Evolutionary conservation across 106 monocot species (phyloP), one percentile per base, ranked within the genome.

Genomic region (Dendrobium chrysotoxum): DNA sequence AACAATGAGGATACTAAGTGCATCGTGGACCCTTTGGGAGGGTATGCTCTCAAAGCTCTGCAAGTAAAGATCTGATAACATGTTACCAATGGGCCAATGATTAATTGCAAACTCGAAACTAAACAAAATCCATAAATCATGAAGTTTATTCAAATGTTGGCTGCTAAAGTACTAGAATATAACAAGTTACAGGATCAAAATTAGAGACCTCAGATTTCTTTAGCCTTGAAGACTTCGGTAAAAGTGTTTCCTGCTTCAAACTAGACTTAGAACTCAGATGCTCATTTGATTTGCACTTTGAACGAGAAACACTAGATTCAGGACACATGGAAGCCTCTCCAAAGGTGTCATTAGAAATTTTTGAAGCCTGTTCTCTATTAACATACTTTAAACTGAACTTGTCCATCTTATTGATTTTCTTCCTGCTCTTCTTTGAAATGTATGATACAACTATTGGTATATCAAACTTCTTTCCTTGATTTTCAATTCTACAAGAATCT

Each of bases 361-460:
- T 57, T 77, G 31, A 47, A 67, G 71, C 78, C 79, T 83, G 38
- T 40, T 90, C 85, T 50, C 75, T 81, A 44, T 88, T 91, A 72
- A 86, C 82, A 67, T 38, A 39, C 31, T n/a, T 78, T 40, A 82
- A 84, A 70, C 79, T 93, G 54, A 83, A 81, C 75, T 86, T 88
- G 46, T 88, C 89, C 72, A 58, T 78, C 72, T 68, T 82, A 1
- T 78, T 78, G 65, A 13, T 1, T 35, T 83, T 91, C 74, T 75
- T 72, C 76, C 72, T 85, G 46, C 84, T 85, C 81, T 85, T 93
- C 71, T 84, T 92, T 5, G 81, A 80, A 83, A 86, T 87, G 46
- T 87, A 54, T 46, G 89, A 75, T 12, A 39, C 72, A 68, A 5
- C 66, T 28, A 78, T 21, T 28, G 85, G 40, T 45, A 45, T 25